phyloP scores from a whole-genome alignment of 805 yeast genomes.

The Wickerhamiella musiphila region DNA sequence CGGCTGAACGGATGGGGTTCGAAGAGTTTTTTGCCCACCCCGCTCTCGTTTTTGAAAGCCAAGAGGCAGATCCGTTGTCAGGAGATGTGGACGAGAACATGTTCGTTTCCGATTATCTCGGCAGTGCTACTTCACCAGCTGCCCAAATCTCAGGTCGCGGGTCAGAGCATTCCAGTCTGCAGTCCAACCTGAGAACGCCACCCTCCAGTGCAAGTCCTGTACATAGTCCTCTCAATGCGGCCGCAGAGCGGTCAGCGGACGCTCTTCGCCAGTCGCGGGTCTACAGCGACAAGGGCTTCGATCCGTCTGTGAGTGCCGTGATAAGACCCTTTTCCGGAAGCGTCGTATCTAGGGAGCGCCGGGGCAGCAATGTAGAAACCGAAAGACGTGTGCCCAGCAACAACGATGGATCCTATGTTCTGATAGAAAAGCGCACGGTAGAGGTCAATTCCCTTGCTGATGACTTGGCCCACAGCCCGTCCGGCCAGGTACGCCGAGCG shows the following conservation, averaged over 20 bases:
- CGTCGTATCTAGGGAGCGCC: not conserved
- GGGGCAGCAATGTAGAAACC: not conserved
- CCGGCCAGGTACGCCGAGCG: too few species aligned
- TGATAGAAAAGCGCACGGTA: conserved; percentile 84
- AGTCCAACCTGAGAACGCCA: conserved; percentile 1
- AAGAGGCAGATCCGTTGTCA: too few species aligned
- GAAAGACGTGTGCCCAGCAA: not conserved
- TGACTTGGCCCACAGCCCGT: conserved; percentile 40
- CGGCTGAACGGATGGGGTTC: conserved; percentile 76
- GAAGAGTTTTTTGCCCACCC: conserved; percentile 63
- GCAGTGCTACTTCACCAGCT: not conserved
- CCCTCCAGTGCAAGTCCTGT: not conserved
- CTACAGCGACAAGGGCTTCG: not conserved
- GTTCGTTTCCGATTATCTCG: conserved; percentile 68
- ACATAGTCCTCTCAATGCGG: not conserved
- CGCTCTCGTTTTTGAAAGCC: conserved; percentile 29
- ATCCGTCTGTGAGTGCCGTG: not conserved
- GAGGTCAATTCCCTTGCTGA: conserved; percentile 94
- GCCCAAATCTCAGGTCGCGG: not conserved
- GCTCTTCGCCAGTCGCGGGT: not conserved
- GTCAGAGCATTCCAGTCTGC: not conserved
- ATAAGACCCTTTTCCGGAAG: not conserved
- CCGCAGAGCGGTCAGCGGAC: not conserved
- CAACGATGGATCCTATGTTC: conserved; percentile 43
- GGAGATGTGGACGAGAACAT: conserved; percentile 66